Conservation (phyloP, 352 stramenopile species). For the Globisporangium ultimum region DNA sequence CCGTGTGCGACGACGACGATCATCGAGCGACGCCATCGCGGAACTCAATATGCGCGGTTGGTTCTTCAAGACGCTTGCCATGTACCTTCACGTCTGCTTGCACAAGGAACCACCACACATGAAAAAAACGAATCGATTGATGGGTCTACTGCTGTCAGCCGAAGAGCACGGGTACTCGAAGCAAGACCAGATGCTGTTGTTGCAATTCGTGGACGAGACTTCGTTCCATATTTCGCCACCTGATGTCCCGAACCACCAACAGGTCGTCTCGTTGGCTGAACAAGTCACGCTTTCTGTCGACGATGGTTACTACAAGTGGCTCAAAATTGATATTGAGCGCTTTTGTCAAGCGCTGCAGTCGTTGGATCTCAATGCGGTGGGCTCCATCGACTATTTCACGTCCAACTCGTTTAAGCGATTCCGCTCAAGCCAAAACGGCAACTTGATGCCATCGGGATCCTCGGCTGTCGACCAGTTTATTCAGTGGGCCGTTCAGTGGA, state of each 20-base stretch:
- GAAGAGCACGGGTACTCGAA: slow-evolving; percentile 27
- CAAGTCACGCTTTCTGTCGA: slow-evolving; percentile 53
- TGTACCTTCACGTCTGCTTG: slow-evolving; percentile 73
- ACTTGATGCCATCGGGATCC: slow-evolving; percentile 26
- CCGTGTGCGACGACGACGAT: slow-evolving; percentile 35
- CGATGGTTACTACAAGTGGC: slow-evolving; percentile 76
- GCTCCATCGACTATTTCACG: slow-evolving; percentile 36
- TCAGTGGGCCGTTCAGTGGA: slow-evolving; percentile 82
- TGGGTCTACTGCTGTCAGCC: slow-evolving; percentile 45
- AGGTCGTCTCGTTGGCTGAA: slow-evolving; percentile 67
- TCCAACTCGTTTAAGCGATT: slow-evolving; percentile 48
- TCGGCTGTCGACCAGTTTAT: slow-evolving; percentile 43
- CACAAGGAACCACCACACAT: slow-evolving; percentile 68
- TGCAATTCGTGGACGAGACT: slow-evolving; percentile 63
- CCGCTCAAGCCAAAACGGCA: slow-evolving; percentile 39
- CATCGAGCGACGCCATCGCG: slow-evolving; percentile 32
- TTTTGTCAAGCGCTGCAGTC: slow-evolving; percentile 65
- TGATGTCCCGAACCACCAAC: slow-evolving; percentile 60
- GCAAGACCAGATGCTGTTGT: slow-evolving; percentile 64
- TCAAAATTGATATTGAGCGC: slow-evolving; percentile 73
- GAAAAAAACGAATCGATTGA: slow-evolving; percentile 65
- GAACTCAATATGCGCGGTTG: slow-evolving; percentile 79
- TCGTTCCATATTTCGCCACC: slow-evolving; percentile 62
- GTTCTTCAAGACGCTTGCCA: slow-evolving; percentile 78
- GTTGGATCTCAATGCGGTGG: slow-evolving; percentile 44